Conservation (phyloP, 306 rosid species). For the Cucumis cinereus region DNA sequence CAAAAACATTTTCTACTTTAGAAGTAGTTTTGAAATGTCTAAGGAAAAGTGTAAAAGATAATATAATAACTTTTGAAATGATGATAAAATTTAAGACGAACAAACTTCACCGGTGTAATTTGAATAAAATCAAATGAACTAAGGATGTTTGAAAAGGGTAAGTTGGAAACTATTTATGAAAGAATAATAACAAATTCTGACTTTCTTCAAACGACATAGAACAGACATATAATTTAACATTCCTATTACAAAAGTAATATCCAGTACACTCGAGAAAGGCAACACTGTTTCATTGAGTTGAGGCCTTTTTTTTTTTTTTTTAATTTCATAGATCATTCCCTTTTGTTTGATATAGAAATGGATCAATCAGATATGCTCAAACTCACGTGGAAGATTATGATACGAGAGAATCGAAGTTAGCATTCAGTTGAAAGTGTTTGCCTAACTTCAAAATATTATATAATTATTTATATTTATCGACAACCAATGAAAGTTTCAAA, state of each 20-base stretch:
- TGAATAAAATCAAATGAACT: no score
- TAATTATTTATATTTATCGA: background rate
- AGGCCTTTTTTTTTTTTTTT: background rate
- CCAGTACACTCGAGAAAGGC: background rate
- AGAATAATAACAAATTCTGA: no score
- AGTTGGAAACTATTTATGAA: no score
- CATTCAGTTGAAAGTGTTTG: background rate
- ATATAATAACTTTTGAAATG: no score
- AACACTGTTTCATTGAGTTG: background rate
- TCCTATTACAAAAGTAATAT: background rate
- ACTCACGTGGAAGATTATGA: constrained; percentile 12
- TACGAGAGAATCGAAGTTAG: constrained; percentile 6
- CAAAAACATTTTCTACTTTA: no score
- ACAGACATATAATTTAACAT: no score
- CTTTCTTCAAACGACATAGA: no score
- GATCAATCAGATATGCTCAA: background rate
- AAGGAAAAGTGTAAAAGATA: no score
- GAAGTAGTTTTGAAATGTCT: no score
- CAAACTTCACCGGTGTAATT: no score
- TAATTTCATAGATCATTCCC: background rate
- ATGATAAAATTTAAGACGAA: no score
- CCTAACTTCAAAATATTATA: background rate
- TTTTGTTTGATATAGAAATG: background rate
- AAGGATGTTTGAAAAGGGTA: no score
- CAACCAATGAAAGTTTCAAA: background rate